Evolutionary conservation across 805 yeast genomes (phyloP).

Genomic region (Kuraishia floccosa): DNA sequence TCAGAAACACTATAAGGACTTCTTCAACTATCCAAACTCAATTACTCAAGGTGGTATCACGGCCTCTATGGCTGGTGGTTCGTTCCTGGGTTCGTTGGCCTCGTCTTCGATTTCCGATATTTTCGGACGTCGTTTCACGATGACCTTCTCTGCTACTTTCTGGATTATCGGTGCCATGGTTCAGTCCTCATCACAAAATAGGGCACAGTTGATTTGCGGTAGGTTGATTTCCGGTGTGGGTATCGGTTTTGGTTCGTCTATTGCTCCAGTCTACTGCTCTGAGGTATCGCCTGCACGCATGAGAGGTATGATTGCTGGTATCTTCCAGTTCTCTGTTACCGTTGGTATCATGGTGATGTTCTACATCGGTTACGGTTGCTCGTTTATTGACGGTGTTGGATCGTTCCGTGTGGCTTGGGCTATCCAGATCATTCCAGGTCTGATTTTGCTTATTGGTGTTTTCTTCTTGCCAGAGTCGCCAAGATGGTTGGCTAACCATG

Average conservation of each 20-base stretch:
- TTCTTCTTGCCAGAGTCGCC: conserved; percentile 39
- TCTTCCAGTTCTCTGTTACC: conserved; percentile 53
- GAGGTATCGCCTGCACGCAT: conserved; percentile 51
- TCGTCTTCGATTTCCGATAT: conserved; percentile 36
- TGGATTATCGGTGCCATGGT: conserved; percentile 15
- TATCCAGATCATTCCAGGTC: conserved; percentile 37
- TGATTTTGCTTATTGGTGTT: conserved; percentile 25
- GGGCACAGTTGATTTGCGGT: conserved; percentile 35
- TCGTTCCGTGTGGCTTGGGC: conserved; percentile 35
- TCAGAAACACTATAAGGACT: conserved; percentile 32
- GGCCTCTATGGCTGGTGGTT: conserved; percentile 70
- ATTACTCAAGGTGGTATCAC: conserved; percentile 62
- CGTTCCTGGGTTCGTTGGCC: conserved; percentile 53
- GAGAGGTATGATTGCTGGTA: conserved; percentile 51
- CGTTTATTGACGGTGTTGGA: conserved; percentile 11
- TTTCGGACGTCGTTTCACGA: conserved; percentile 30
- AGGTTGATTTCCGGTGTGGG: conserved; percentile 54
- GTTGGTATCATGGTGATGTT: conserved; percentile 56
- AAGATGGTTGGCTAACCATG: conserved; percentile 34
- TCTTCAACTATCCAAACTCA: conserved; percentile 44
- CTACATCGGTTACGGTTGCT: conserved; percentile 27
- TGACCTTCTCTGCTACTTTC: conserved; percentile 12
- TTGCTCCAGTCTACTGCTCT: conserved; percentile 56
- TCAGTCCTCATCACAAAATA: conserved; percentile 21
- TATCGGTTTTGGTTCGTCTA: conserved; percentile 56